Conservation (phyloP, 2,329 filamentous ascomycete species). For the Hymenoscyphus occultus region DNA sequence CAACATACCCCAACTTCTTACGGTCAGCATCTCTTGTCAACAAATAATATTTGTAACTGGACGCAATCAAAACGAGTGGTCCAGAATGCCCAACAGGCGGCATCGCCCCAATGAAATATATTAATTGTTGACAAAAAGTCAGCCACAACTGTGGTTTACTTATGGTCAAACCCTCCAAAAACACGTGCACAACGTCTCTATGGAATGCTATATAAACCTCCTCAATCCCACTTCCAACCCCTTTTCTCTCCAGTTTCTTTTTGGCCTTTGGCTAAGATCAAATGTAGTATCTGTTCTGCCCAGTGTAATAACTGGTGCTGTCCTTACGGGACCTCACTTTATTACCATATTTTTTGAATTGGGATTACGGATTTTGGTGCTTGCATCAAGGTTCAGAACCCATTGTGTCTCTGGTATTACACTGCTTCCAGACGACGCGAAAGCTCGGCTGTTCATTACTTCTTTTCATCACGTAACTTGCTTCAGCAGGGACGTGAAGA, state of each 20-base stretch:
- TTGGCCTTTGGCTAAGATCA: conserved; percentile 44
- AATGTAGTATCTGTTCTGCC: conserved; percentile 70
- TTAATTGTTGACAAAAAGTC: neutral
- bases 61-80: neutral
- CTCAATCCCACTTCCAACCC: neutral
- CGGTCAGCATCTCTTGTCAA: neutral
- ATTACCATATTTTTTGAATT: conserved; percentile 53
- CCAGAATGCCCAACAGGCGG: neutral
- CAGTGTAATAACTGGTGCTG: conserved; percentile 61
- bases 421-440: conserved; percentile 72
- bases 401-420: conserved; percentile 73
- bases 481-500: conserved; percentile 7
- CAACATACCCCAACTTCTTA: too few relatives aligned
- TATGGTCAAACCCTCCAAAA: neutral
- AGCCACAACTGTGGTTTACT: too few relatives aligned
- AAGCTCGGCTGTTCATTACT: neutral
- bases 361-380: conserved; percentile 53
- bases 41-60: neutral
- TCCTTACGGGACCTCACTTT: conserved; percentile 24
- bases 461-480: conserved; percentile 1
- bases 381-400: conserved; percentile 55
- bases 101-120: neutral
- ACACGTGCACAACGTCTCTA: neutral
- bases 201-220: neutral
- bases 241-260: neutral